phyloP scores from a whole-genome alignment of 2,329 filamentous ascomycete genomes.

The Fusarium chuoi region DNA sequence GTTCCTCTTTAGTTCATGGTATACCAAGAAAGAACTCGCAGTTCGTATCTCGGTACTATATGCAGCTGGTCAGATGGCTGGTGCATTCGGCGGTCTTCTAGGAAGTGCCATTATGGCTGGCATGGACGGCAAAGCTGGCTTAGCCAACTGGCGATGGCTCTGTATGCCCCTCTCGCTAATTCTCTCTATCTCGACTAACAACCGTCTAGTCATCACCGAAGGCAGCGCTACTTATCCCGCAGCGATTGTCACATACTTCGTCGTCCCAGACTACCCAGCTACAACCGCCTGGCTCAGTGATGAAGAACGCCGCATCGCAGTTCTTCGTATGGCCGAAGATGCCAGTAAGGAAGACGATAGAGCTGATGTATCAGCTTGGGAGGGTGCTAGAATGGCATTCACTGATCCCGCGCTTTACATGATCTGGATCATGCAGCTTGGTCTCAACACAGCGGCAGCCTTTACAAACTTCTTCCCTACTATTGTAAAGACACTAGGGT shows the following conservation, averaged over 20 bases:
- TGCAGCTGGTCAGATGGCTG: conserved; percentile 74
- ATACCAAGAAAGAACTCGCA: conserved; percentile 68
- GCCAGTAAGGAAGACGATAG: conserved; percentile 8
- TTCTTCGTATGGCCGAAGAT: conserved; percentile 6
- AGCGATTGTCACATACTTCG: conserved; percentile 5
- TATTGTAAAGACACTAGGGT: conserved; percentile 3
- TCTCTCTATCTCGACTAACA: background rate
- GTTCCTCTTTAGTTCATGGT: conserved; percentile 23
- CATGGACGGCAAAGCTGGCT: conserved; percentile 68
- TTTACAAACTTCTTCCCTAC: conserved; percentile 20
- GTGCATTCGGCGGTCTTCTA: conserved; percentile 76
- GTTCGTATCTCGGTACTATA: conserved; percentile 74
- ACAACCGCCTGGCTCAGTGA: conserved; percentile 7
- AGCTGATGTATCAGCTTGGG: background rate
- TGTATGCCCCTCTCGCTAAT: background rate
- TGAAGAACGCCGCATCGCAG: conserved; percentile 6
- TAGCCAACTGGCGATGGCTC: conserved; percentile 68
- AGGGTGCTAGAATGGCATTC: conserved; percentile 9
- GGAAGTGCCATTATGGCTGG: conserved; percentile 73
- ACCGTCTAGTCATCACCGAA: conserved; percentile 1
- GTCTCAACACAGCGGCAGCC: conserved; percentile 6
- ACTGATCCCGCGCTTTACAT: conserved; percentile 5
- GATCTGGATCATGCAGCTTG: conserved; percentile 20
- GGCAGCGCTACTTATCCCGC: conserved; percentile 11
- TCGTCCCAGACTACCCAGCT: conserved; percentile 19